Conservation (phyloP, 495 filamentous ascomycete species). For the Podospora pseudopauciseta region DNA sequence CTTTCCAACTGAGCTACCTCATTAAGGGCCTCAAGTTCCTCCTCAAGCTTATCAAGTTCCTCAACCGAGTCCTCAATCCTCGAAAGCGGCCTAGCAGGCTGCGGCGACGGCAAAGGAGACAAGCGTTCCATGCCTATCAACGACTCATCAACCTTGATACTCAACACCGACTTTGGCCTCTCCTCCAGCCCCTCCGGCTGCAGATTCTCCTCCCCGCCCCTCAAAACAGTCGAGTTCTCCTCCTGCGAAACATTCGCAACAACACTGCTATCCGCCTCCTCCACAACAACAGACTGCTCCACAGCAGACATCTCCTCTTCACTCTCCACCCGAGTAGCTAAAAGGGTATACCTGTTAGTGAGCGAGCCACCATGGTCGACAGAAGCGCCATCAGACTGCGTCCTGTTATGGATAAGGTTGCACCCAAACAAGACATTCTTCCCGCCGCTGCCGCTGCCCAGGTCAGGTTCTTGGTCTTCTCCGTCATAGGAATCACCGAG, state of each 20-base stretch:
- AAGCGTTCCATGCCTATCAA: not conserved
- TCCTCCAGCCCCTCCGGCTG: not conserved
- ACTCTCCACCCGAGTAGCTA: conserved; percentile 34
- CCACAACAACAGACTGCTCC: conserved; percentile 1
- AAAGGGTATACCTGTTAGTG: conserved; percentile 32
- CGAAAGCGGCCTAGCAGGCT: conserved; percentile 42
- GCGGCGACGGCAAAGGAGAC: conserved; percentile 8
- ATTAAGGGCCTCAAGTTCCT: conserved; percentile 54
- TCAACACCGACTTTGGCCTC: not conserved
- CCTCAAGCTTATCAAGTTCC: conserved; percentile 65
- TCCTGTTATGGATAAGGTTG: conserved; percentile 39
- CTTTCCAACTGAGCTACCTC: conserved; percentile 42
- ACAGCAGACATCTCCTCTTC: conserved; percentile 20
- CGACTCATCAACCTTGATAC: not conserved
- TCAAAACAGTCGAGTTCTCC: not conserved
- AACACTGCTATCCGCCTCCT: not conserved
- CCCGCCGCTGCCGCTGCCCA: conserved; percentile 12
- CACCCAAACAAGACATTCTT: conserved; percentile 43
- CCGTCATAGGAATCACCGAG: conserved; percentile 17
- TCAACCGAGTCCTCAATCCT: conserved; percentile 68
- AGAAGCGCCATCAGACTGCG: conserved; percentile 16
- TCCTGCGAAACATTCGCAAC: conserved; percentile 4
- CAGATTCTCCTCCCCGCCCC: not conserved
- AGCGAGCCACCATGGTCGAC: conserved; percentile 8
- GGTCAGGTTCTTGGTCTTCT: conserved; percentile 13